A percentile compares a stretch with the other conserved stretches of the same genome.
Evolutionary conservation across 345 rosid species (phyloP).

Genomic region (Rubroshorea leprosula): DNA sequence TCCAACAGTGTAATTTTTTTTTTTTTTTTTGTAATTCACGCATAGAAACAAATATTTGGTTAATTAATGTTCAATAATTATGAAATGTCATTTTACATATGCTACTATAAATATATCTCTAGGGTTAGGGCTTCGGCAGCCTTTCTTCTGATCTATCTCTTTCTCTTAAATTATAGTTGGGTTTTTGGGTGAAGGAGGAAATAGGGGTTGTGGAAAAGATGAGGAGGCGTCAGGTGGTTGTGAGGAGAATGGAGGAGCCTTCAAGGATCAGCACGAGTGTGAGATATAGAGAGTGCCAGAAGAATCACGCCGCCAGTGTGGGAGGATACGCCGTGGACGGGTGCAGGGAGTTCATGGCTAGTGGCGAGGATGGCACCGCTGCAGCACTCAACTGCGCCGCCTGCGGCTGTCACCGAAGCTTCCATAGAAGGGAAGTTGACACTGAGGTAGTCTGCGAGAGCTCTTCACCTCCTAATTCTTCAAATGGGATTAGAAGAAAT

Average conservation of each 20-base stretch:
- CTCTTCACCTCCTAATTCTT: slow-evolving; percentile 48
- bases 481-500: slow-evolving; percentile 10
- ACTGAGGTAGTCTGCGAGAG: slow-evolving; percentile 24
- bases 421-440: slow-evolving; percentile 25
- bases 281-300: slow-evolving; percentile 67
- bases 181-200: too few relatives aligned
- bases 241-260: background rate
- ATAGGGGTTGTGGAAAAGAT: too few relatives aligned
- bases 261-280: slow-evolving; percentile 20
- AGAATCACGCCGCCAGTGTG: slow-evolving; percentile 56
- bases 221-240: background rate
- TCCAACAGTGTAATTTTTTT: too few relatives aligned
- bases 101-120: slow-evolving; percentile 37
- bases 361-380: slow-evolving; percentile 18
- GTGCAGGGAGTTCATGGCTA: slow-evolving; percentile 76
- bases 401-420: slow-evolving; percentile 69
- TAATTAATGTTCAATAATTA: too few relatives aligned
- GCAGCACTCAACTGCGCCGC: slow-evolving; percentile 65
- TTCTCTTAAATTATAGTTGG: background rate
- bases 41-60: slow-evolving; percentile 40
- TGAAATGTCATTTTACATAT: too few relatives aligned
- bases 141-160: background rate
- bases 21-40: too few relatives aligned
- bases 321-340: slow-evolving; percentile 43
- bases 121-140: slow-evolving; percentile 46